Percentiles rank a stretch among this genome's conserved stretches.
Evolutionary conservation across 768 basidiomycete species (phyloP).

Genomic region (Lactifluus echinatus): DNA sequence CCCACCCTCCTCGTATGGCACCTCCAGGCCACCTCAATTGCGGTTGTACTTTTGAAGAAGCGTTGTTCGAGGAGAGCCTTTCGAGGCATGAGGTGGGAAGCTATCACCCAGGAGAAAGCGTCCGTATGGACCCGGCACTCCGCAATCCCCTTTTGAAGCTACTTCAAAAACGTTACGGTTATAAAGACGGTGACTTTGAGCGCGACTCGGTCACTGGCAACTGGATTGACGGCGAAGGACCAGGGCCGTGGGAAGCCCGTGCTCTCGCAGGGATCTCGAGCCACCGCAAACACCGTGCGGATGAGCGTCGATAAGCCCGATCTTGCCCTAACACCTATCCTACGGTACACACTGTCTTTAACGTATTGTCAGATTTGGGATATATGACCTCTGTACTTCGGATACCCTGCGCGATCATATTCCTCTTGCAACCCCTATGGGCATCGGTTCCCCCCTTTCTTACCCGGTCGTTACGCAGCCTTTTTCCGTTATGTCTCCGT

Average conservation of each 20-base stretch:
- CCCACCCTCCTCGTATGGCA: constrained; percentile 71
- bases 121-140: constrained; percentile 83
- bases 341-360: not conserved
- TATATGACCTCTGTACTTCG: constrained; percentile 7
- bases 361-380: not conserved
- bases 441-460: not conserved
- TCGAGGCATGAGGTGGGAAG: constrained; percentile 71
- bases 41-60: constrained; percentile 77
- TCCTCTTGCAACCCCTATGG: not conserved
- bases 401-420: constrained; percentile 13
- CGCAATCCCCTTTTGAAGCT: constrained; percentile 72
- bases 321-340: too few species aligned
- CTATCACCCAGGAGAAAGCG: constrained; percentile 75
- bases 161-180: constrained; percentile 63
- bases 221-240: constrained; percentile 65
- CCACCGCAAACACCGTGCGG: constrained; percentile 30
- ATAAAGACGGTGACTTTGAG: constrained; percentile 83
- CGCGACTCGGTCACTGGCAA: constrained; percentile 51
- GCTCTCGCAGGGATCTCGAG: constrained; percentile 32
- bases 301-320: constrained; percentile 30
- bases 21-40: constrained; percentile 75
- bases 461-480: constrained; percentile 1
- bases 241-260: constrained; percentile 53
- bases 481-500: not conserved
- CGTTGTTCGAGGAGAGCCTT: constrained; percentile 80